Evolutionary conservation across 257 asterid genomes (phyloP).

Genomic region (Jasminum sambac): DNA sequence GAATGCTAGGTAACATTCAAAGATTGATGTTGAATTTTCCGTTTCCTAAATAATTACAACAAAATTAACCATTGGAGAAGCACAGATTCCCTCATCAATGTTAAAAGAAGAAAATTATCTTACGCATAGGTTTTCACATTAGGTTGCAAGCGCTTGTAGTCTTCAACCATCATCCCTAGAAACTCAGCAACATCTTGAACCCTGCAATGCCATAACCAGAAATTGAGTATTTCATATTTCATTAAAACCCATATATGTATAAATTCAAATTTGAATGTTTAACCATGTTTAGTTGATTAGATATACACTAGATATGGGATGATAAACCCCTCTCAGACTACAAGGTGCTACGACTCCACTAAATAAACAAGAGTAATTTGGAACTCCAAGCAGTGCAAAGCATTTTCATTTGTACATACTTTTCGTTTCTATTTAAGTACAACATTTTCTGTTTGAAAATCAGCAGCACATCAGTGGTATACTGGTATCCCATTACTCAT

Average conservation of each 20-base stretch:
- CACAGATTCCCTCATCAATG: slow-evolving; percentile 30
- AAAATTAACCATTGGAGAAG: slow-evolving; percentile 21
- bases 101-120: slow-evolving; percentile 45
- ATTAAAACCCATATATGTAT: slow-evolving; percentile 24
- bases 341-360: not conserved
- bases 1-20: slow-evolving; percentile 16
- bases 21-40: slow-evolving; percentile 9
- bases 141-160: slow-evolving; percentile 91
- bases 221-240: slow-evolving; percentile 24
- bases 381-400: not conserved
- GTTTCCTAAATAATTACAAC: slow-evolving; percentile 19
- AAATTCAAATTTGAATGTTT: not conserved
- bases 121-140: slow-evolving; percentile 97
- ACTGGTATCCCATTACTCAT: not conserved
- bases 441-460: not conserved
- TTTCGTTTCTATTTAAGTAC: not conserved
- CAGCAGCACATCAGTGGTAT: not conserved
- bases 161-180: slow-evolving; percentile 99
- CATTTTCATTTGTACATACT: not conserved
- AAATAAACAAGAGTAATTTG: not conserved
- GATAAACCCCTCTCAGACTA: slow-evolving; percentile 6
- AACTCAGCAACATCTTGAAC: slow-evolving; percentile 99
- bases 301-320: not conserved
- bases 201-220: slow-evolving; percentile 45
- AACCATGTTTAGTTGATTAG: not conserved